Percentiles rank a stretch among this genome's conserved stretches.
These are phyloP conservation scores for Paramecium primaurelia DNA, from an alignment of 73 alveolate species.

Conservation along the genomic window DNA sequence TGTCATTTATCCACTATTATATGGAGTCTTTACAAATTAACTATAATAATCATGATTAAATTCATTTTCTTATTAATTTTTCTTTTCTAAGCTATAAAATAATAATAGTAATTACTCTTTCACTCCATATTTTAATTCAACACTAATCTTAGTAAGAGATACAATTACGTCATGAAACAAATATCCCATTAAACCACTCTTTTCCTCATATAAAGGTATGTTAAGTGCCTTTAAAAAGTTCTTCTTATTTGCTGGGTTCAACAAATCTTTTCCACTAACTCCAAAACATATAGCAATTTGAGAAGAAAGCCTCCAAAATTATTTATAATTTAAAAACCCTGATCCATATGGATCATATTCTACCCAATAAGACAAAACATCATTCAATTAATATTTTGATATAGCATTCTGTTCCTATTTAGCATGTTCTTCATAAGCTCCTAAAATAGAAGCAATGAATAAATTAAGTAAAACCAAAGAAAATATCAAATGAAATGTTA, in stretches of 20 bases:
- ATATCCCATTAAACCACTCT: not conserved
- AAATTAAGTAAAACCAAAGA: constrained; percentile 11
- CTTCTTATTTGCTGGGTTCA: constrained; percentile 10
- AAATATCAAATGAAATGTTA: constrained; percentile 3
- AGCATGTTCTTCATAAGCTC: constrained; percentile 47
- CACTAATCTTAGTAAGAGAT: not conserved
- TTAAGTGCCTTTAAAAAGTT: constrained; percentile 14
- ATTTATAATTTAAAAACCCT: constrained; percentile 4
- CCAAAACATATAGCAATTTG: constrained; percentile 23
- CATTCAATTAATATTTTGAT: constrained; percentile 19
- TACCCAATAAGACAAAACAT: constrained; percentile 8
- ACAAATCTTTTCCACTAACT: not conserved
- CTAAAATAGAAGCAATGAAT: constrained; percentile 21
- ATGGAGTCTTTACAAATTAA: not conserved
- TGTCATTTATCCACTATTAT: constrained; percentile 20
- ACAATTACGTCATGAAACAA: constrained; percentile 33
- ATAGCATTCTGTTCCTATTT: constrained; percentile 28
- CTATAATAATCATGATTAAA: not conserved
- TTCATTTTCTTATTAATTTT: not conserved
- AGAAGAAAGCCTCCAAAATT: constrained; percentile 27
- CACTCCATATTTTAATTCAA: constrained; percentile 11
- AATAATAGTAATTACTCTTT: not conserved
- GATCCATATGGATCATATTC: constrained; percentile 35
- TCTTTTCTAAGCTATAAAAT: not conserved
- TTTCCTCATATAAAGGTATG: not conserved